Evolutionary conservation across 805 yeast genomes (phyloP).

Genomic region (Clavispora santaluciae): DNA sequence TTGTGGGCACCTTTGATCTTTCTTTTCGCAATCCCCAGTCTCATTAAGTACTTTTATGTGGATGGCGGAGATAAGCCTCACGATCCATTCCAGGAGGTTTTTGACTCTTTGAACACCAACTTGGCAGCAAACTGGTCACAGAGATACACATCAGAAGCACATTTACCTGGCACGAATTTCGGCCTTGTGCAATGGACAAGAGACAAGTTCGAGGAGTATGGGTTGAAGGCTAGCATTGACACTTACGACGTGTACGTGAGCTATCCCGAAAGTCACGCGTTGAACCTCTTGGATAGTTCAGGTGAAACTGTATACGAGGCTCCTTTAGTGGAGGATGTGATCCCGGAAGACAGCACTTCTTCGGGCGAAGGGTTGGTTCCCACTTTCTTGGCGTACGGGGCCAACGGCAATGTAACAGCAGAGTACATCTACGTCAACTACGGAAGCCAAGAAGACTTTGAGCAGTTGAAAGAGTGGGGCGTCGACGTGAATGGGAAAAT

Average conservation of each 20-base stretch:
- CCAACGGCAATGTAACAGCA: conserved; percentile 55
- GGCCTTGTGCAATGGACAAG: conserved; percentile 54
- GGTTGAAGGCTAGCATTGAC: conserved; percentile 47
- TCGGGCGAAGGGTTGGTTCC: conserved; percentile 44
- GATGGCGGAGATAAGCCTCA: neutral
- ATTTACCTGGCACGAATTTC: conserved; percentile 44
- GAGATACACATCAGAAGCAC: conserved; percentile 49
- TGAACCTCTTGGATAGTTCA: conserved; percentile 30
- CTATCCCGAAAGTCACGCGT: conserved; percentile 45
- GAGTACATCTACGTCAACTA: conserved; percentile 57
- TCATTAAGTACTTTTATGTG: neutral
- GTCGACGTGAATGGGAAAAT: conserved; percentile 51
- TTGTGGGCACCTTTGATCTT: neutral
- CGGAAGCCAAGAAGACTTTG: conserved; percentile 55
- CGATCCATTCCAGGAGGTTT: conserved; percentile 14
- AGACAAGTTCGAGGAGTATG: conserved; percentile 51
- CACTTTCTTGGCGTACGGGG: conserved; percentile 62
- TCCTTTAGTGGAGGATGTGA: conserved; percentile 45
- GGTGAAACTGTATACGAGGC: conserved; percentile 43
- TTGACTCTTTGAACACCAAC: conserved; percentile 29
- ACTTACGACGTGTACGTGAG: conserved; percentile 55
- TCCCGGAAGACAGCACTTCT: conserved; percentile 38
- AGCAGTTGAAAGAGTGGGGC: conserved; percentile 29
- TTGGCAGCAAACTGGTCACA: conserved; percentile 51
- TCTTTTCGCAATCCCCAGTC: too few species aligned